Evolutionary conservation across 2,329 filamentous ascomycete species (phyloP), one percentile per base, ranked within the genome.

Genomic region (Zasmidium angulare): DNA sequence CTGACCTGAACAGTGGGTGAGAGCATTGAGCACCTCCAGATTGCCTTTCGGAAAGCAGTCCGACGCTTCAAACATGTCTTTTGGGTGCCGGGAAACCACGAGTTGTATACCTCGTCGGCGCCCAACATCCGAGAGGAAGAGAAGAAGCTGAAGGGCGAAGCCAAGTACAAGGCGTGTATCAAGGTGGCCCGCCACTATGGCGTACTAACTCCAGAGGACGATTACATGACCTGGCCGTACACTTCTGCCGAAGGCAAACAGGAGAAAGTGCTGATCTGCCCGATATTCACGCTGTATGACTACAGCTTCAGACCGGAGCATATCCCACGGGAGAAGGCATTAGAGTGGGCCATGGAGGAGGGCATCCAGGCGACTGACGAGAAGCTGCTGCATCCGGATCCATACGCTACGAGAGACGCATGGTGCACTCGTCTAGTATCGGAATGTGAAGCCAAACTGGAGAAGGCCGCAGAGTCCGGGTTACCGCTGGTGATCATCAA

Each of bases 281-380:
- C 81, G 29, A 78, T 84, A 52, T 86, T 85, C 74, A 84, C 83
- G 0, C 74, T 86, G 14, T 86, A 85, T 74, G 83, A 86, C 71
- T 86, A 86, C 71, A 81, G 77, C 61, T 86, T 85, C 69, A 75
- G 82, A 0, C 83, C 83, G 0, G 74, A 70, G 1, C 65, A 82
- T 49, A 77, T 85, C 9, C 71, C 74, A 23, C 71, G 80, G 40
- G 81, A 81, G 58, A 71, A 75, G 20, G 82, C 82, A 2, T 61
- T 80, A 7, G 74, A 72, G 1, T 81, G 78, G 78, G 78, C 78
- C 1, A 66, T 73, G 58, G 78, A 80, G 54, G 69, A 78, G 56
- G 73, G 76, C 47, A 78, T 80, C 43, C 73, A 75, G 61, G 77
- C 78, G 2, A 80, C 77, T 0, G 78, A 81, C 58, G 78, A 81